Conservation (phyloP, 1,284 basidiomycete genomes). For the Marasmius fiardii region DNA sequence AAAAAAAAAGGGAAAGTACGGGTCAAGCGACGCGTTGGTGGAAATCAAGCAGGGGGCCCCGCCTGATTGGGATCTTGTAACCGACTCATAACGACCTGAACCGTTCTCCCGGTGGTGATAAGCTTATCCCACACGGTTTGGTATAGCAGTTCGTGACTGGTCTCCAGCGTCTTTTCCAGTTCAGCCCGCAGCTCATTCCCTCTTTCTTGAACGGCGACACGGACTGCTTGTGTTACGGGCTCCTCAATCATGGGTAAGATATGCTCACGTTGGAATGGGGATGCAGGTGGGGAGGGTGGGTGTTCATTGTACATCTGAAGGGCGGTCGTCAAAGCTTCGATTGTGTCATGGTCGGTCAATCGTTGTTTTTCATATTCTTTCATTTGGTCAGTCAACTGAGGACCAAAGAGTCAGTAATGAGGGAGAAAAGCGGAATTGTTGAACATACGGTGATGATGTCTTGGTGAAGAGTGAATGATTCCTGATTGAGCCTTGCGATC, state of each 20-base stretch:
- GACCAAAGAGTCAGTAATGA: background rate
- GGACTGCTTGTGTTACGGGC: conserved; percentile 34
- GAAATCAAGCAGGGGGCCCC: too few species aligned
- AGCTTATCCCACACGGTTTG: conserved; percentile 29
- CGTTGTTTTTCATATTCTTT: conserved; percentile 1
- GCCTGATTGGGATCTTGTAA: background rate
- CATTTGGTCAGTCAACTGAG: conserved; percentile 24
- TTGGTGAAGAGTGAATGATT: conserved; percentile 13
- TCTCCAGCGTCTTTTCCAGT: conserved; percentile 33
- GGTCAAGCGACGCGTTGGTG: too few species aligned
- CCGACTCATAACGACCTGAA: background rate
- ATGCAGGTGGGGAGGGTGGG: conserved; percentile 23
- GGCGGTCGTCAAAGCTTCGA: conserved; percentile 38
- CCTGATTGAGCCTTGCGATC: background rate
- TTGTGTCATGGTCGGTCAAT: conserved; percentile 26
- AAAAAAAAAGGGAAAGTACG: too few species aligned
- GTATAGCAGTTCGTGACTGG: conserved; percentile 33
- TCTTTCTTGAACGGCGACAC: conserved; percentile 32
- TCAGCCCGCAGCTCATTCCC: conserved; percentile 32
- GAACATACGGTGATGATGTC: conserved; percentile 26
- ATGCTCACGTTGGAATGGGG: conserved; percentile 33
- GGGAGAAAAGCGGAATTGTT: background rate
- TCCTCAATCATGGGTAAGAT: conserved; percentile 38
- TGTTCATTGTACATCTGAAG: conserved; percentile 33
- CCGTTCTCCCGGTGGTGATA: background rate